These are phyloP conservation scores for Emericellopsis atlantica DNA, from an alignment of 2,329 filamentous ascomycete genomes.

Conservation along the genomic window DNA sequence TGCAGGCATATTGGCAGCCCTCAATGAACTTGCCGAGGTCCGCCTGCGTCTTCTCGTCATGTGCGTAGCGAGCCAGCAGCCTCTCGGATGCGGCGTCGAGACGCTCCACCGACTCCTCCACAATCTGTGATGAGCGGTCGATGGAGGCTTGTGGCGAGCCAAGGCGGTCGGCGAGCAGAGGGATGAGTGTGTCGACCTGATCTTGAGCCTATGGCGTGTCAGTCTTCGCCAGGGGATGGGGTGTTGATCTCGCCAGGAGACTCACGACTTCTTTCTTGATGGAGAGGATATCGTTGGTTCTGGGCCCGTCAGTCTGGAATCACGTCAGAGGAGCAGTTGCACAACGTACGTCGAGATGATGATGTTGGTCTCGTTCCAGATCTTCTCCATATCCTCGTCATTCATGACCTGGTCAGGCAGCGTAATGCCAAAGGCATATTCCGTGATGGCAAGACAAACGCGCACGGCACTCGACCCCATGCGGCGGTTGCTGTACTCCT, in stretches of 20 bases:
- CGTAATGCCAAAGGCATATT: background rate
- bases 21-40: background rate
- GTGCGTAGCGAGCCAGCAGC: background rate
- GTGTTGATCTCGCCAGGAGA: background rate
- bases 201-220: background rate
- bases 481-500: background rate
- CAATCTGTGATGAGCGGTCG: background rate
- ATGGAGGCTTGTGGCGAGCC: background rate
- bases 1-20: background rate
- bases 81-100: background rate
- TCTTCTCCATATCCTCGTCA: background rate
- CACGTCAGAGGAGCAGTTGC: background rate
- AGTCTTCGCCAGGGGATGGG: too few relatives aligned
- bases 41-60: background rate
- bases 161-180: background rate
- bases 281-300: background rate
- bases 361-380: constrained; percentile 1
- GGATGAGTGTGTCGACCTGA: constrained; percentile 1
- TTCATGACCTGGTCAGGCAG: constrained; percentile 1
- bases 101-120: background rate
- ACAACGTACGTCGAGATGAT: background rate
- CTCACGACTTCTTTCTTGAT: constrained; percentile 2
- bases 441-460: background rate
- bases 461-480: constrained; percentile 1
- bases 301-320: background rate